phyloP scores from a whole-genome alignment of 768 basidiomycete species.

The Macrolepiota dolichaula region DNA sequence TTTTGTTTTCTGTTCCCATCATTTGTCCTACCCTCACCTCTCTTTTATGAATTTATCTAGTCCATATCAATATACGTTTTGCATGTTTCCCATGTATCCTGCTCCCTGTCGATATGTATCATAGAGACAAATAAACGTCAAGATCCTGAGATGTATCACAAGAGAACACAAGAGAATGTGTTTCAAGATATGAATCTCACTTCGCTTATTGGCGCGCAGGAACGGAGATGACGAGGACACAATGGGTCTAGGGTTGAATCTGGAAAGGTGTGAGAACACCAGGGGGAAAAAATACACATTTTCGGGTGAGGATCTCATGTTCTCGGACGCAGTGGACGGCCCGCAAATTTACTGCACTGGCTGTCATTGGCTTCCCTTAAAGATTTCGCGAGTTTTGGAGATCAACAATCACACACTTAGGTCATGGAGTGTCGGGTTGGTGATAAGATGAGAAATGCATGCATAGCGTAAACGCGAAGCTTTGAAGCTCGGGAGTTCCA shows the following conservation, averaged over 20 bases:
- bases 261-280: neutral
- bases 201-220: neutral
- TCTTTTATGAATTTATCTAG: slow-evolving; percentile 15
- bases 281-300: neutral
- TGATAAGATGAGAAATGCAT: neutral
- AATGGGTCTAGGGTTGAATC: neutral
- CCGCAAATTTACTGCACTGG: neutral
- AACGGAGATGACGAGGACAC: neutral
- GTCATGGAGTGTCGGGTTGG: neutral
- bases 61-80: slow-evolving; percentile 8
- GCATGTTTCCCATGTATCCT: neutral
- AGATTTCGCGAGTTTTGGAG: neutral
- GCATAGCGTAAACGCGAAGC: neutral
- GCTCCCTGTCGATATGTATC: neutral
- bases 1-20: slow-evolving; percentile 3
- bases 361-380: neutral
- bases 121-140: neutral
- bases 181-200: neutral
- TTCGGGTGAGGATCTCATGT: neutral
- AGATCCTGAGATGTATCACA: neutral
- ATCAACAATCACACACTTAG: neutral
- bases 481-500: neutral
- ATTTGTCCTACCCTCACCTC: slow-evolving; percentile 6
- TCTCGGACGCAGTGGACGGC: neutral
- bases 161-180: neutral